A percentile compares a stretch with the other conserved stretches of the same genome.
phyloP scores from a whole-genome alignment of 345 rosid genomes.

The Acer negundo region DNA sequence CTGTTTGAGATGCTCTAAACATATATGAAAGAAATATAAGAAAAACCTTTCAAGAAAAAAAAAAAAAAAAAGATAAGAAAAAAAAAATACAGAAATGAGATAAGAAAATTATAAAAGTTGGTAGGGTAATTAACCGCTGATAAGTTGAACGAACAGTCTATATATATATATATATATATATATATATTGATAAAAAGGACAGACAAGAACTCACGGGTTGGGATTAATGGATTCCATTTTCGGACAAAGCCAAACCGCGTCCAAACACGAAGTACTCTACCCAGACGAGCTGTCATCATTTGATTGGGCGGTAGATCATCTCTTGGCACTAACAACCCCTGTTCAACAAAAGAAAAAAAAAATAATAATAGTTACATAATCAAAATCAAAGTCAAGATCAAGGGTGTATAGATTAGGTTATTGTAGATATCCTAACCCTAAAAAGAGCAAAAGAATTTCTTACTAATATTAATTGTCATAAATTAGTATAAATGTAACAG shows the following conservation, averaged over 20 bases:
- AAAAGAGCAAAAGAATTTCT: too few species aligned
- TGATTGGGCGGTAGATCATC: not conserved
- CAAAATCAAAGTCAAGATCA: not conserved
- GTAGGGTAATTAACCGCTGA: not conserved
- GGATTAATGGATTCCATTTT: not conserved
- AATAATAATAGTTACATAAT: too few species aligned
- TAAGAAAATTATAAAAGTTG: too few species aligned
- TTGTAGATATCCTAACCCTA: not conserved
- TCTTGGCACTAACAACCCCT: not conserved
- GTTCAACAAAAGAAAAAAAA: not conserved
- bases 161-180: too few species aligned
- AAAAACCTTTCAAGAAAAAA: too few species aligned
- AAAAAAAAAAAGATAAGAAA: too few species aligned
- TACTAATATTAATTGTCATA: too few species aligned
- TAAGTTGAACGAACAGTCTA: not conserved
- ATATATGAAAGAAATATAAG: too few species aligned
- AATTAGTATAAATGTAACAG: too few species aligned
- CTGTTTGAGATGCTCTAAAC: not conserved
- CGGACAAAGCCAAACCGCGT: not conserved
- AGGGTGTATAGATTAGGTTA: not conserved
- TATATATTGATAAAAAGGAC: not conserved
- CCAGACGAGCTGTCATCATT: not conserved
- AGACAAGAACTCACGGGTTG: conserved; percentile 14
- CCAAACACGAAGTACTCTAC: not conserved
- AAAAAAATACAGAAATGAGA: too few species aligned